phyloP scores from a whole-genome alignment of 371 early-diverging fungal species.

The Apophysomyces trapeziformis region DNA sequence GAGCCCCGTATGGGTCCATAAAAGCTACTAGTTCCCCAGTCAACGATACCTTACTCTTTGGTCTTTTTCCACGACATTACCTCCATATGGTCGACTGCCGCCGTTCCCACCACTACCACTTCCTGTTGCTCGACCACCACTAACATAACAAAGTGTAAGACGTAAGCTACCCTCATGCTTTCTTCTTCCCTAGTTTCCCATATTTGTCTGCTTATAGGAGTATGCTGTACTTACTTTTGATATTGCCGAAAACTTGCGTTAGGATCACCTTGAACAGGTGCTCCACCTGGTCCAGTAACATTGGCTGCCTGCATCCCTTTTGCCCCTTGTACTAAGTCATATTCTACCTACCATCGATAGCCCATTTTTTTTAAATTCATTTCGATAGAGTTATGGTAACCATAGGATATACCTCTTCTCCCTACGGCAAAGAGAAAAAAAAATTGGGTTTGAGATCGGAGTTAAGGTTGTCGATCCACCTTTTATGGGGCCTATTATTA shows the following conservation, averaged over 20 bases:
- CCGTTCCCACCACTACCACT: neutral
- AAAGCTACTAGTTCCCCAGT: constrained; percentile 3
- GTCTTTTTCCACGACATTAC: neutral
- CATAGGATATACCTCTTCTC: constrained; percentile 45
- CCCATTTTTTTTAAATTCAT: constrained; percentile 14
- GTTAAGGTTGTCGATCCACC: constrained; percentile 11
- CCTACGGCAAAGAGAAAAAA: constrained; percentile 27
- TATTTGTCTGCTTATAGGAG: neutral
- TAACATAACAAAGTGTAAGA: neutral
- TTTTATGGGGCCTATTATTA: constrained; percentile 29
- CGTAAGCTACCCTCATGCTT: neutral
- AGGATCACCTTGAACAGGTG: constrained; percentile 76
- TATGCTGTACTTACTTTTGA: neutral
- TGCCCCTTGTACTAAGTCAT: constrained; percentile 76
- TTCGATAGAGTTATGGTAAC: neutral
- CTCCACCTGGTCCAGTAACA: constrained; percentile 80
- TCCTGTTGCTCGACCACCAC: constrained; percentile 4
- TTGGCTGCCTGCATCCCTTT: constrained; percentile 87
- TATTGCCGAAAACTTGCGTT: constrained; percentile 25
- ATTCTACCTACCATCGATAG: constrained; percentile 67
- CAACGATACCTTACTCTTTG: neutral
- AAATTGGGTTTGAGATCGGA: constrained; percentile 10
- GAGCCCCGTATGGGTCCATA: neutral
- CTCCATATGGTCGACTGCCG: constrained; percentile 3
- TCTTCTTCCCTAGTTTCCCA: neutral